Base-by-base conservation (phyloP, 495 filamentous ascomycete genomes). In the Penicillium odoratum region DNA sequence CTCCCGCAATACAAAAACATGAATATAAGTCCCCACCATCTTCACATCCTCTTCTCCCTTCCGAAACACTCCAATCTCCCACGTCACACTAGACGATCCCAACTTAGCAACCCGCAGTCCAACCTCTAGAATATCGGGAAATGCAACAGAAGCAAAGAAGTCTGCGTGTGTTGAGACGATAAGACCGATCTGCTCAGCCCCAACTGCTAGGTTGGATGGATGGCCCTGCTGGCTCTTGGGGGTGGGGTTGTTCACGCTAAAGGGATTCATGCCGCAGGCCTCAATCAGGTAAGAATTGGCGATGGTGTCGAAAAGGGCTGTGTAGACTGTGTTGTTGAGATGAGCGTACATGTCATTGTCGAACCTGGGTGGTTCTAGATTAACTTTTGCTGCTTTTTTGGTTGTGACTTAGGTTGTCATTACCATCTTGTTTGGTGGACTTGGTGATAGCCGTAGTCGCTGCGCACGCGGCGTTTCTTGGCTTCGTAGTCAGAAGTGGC, bases 301-400 rank as follows among this genome's bases (percentile, higher is more conserved):
- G 59, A 97, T 85, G 5, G 90, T 92, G 76, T 98, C 93, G 74
- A 86, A 85, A 42, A 94, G 81, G 62, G 86, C 84, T 58, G 88
- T 87, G 74, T 96, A 95, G 40, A 95, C 79, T 48, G 84, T 86
- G 66, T 95, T 94, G 72, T 94, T 95, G 59, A 89, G 81, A 62
- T 96, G 91, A 45, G 87, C 82, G 72, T 97, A 98, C 89, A 96
- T 94, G 75, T 97, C 93, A 66, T 97, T 97, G 72, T 98, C 94
- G 66, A 81, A 85, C 90, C 90, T 93, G 57, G 5, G 28, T 26
- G 5, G 52, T 6, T n/a, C 4, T 30, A 25, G 58, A 16, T 40
- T 16, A 40, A 40, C n/a, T 40, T 15, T 61, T 54, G 28, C 7
- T 44, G 36, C 26, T 15, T 10, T 44, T n/a, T 21, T 1, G 21